Evolutionary conservation across 768 basidiomycete genomes (phyloP).

Genomic region (Termitomyces sp.): DNA sequence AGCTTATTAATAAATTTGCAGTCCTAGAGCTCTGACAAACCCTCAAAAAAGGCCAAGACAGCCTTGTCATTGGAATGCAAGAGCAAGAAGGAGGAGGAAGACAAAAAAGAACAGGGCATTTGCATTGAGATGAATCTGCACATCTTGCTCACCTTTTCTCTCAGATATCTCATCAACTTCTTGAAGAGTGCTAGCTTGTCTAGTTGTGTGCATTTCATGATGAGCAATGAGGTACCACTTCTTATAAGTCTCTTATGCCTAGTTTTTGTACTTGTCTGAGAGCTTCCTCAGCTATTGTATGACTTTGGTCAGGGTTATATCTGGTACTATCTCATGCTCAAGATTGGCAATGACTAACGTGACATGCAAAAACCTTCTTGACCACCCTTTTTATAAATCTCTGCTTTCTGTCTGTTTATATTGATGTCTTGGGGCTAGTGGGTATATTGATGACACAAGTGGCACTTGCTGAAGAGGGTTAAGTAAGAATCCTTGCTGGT

Average conservation of each 20-base stretch:
- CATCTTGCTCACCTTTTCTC: conserved; percentile 89
- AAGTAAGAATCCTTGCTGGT: conserved; percentile 22
- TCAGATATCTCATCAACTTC: conserved; percentile 97
- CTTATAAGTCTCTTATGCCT: too few relatives aligned
- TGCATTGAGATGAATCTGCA: conserved; percentile 85
- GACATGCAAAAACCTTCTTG: not conserved
- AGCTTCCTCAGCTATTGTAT: conserved; percentile 66
- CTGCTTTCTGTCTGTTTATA: too few relatives aligned
- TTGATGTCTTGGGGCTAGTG: conserved; percentile 30
- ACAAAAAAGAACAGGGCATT: conserved; percentile 53
- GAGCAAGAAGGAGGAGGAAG: conserved; percentile 63
- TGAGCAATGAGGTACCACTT: conserved; percentile 85
- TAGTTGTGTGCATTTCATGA: conserved; percentile 67
- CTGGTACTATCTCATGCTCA: conserved; percentile 94
- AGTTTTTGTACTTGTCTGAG: not conserved
- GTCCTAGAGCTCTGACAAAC: conserved; percentile 39
- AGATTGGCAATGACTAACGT: conserved; percentile 76
- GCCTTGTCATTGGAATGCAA: conserved; percentile 34
- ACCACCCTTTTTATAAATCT: too few relatives aligned
- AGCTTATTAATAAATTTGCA: conserved; percentile 14
- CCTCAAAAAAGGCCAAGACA: conserved; percentile 44
- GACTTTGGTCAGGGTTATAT: conserved; percentile 41
- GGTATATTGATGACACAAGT: conserved; percentile 31
- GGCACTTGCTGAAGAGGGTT: conserved; percentile 19
- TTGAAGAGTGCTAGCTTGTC: conserved; percentile 60